phyloP scores from a whole-genome alignment of 2,329 filamentous ascomycete genomes.

The Pseudogymnoascus sp. region DNA sequence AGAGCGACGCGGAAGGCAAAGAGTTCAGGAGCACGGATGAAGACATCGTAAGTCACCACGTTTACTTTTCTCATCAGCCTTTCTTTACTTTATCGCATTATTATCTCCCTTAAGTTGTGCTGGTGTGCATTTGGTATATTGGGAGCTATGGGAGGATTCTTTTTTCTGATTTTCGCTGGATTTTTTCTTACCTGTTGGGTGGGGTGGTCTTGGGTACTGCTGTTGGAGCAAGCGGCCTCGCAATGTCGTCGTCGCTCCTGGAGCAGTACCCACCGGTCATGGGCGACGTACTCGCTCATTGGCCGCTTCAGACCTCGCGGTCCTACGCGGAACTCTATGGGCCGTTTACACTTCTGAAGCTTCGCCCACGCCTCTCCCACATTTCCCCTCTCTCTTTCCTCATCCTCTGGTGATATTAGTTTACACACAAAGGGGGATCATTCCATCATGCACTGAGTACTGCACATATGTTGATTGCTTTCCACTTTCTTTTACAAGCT shows the following conservation, averaged over 20 bases:
- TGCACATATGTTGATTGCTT: neutral
- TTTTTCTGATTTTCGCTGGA: slow-evolving; percentile 15
- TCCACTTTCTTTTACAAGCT: neutral
- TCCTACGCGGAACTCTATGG: neutral
- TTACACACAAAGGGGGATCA: neutral
- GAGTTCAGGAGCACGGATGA: slow-evolving; percentile 49
- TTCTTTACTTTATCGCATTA: slow-evolving; percentile 12
- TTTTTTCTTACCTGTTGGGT: slow-evolving; percentile 7
- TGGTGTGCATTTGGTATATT: neutral
- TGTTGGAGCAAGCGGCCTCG: neutral
- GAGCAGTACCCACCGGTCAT: neutral
- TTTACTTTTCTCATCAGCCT: slow-evolving; percentile 10
- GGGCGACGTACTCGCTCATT: neutral
- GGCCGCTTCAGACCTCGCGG: neutral
- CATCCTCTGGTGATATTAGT: neutral
- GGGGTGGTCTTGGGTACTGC: neutral
- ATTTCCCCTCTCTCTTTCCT: neutral
- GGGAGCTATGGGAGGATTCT: slow-evolving; percentile 1
- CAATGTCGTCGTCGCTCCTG: neutral
- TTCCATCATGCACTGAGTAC: neutral
- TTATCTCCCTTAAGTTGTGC: slow-evolving; percentile 8
- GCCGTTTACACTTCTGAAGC: neutral
- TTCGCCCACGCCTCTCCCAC: neutral
- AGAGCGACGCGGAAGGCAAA: slow-evolving; percentile 52
- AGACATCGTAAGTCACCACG: slow-evolving; percentile 54